Conservation (phyloP, 768 basidiomycete species). For the Macrolepiota albuminosa region DNA sequence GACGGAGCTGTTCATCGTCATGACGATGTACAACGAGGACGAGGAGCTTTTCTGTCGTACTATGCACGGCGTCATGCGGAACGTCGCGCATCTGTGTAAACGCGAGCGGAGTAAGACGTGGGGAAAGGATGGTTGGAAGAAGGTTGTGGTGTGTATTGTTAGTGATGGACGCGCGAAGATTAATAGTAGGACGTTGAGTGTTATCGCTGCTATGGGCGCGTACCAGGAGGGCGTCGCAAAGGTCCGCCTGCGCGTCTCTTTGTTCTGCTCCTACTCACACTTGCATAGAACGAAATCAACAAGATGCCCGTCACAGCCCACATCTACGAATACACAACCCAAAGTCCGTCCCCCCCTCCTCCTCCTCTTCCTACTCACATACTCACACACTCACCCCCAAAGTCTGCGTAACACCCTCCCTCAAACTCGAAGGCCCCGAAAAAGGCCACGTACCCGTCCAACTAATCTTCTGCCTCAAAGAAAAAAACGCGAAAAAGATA, state of each 20-base stretch:
- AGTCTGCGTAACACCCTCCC: constrained; percentile 70
- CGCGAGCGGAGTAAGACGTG: constrained; percentile 88
- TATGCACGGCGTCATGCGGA: constrained; percentile 96
- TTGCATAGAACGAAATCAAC: constrained; percentile 62
- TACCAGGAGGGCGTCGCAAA: constrained; percentile 95
- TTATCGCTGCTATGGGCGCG: constrained; percentile 89
- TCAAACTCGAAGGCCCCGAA: constrained; percentile 78
- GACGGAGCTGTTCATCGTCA: constrained; percentile 94
- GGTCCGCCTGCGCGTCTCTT: constrained; percentile 7
- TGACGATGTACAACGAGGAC: constrained; percentile 98
- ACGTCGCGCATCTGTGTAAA: constrained; percentile 83
- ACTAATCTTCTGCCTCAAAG: constrained; percentile 87
- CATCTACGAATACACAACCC: constrained; percentile 92
- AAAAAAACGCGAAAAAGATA: constrained; percentile 95
- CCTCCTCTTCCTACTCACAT: no score
- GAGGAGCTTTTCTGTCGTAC: constrained; percentile 88
- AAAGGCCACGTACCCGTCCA: constrained; percentile 86
- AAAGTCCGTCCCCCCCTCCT: constrained; percentile 27
- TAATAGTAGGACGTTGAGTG: constrained; percentile 76
- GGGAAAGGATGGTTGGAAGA: constrained; percentile 98
- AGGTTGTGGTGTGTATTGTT: constrained; percentile 91
- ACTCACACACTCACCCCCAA: not conserved
- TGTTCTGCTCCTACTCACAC: not conserved
- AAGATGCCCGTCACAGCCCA: constrained; percentile 82
- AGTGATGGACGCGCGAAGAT: constrained; percentile 85